phyloP scores from a whole-genome alignment of 805 yeast species.

The Candida qinlingensis region DNA sequence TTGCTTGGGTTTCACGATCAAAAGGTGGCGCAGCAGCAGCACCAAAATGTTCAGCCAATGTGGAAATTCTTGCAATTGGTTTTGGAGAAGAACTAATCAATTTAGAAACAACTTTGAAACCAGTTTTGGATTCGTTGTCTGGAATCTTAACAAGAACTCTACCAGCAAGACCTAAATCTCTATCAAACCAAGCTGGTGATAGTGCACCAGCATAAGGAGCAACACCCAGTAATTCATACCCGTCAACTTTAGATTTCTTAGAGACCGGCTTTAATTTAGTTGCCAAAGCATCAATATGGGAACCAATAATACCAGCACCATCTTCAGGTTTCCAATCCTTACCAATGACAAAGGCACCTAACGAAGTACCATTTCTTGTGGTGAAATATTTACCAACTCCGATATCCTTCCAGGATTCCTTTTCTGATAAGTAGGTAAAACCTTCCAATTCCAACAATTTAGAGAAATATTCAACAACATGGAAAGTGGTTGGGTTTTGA shows the following conservation, averaged over 20 bases:
- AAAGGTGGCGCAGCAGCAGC: constrained; percentile 61
- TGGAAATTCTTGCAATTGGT: constrained; percentile 77
- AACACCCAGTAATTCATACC: constrained; percentile 73
- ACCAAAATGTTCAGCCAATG: constrained; percentile 87
- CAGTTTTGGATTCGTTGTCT: constrained; percentile 24
- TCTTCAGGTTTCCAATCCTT: constrained; percentile 54
- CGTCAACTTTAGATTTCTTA: constrained; percentile 54
- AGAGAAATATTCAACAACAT: constrained; percentile 53
- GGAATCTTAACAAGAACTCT: constrained; percentile 50
- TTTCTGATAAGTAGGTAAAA: constrained; percentile 61
- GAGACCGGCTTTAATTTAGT: constrained; percentile 70
- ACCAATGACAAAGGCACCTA: constrained; percentile 71
- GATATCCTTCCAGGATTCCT: constrained; percentile 33
- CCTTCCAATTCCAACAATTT: constrained; percentile 50
- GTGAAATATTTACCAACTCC: constrained; percentile 58
- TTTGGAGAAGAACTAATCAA: constrained; percentile 55
- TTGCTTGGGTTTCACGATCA: constrained; percentile 70
- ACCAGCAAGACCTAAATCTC: constrained; percentile 85
- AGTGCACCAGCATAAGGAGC: constrained; percentile 81
- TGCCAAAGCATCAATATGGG: constrained; percentile 73
- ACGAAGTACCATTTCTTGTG: constrained; percentile 58
- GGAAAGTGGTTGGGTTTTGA: constrained; percentile 69
- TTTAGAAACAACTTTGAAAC: constrained; percentile 33
- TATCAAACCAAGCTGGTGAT: constrained; percentile 67
- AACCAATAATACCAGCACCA: constrained; percentile 67